Base-by-base conservation (phyloP, 208 protist genomes). In the Acanthamoeba culbertsoni region DNA sequence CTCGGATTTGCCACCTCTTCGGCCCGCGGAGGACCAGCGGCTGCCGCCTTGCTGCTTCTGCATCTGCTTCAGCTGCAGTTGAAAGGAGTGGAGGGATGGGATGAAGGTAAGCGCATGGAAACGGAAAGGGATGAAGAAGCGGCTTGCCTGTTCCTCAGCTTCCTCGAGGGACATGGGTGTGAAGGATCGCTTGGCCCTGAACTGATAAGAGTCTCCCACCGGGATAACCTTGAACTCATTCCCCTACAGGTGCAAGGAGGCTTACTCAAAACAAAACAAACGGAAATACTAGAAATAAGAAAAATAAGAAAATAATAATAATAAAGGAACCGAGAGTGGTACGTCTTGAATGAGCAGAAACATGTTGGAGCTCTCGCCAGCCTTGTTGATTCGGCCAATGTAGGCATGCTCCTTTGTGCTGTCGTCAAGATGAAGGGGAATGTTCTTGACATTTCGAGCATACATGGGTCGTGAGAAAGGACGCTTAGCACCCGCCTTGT, bases 181-280 rank as follows among this genome's bases (percentile, higher is more conserved):
- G 62, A 75, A 91, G 37, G 86, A 23, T 5, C 86, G 86, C 59
- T 91, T 91, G 2, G 86, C 57, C 33, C 59, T 8, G 86, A 91
- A 91, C 26, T 75, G 35, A 40, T 91, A 91, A 48, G 55, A 91
- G 45, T 91, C 86, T 4, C 86, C 86, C 28, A 57, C 31, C 7
- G 86, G 86, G 14, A 59, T 16, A 48, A 91, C 86, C 62, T 91
- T 91, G 35, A 91, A 75, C 57, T 91, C 86, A 35, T 53, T 51
- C 5, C 86, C 86, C 86, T 91, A 26, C 37, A 10, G 37, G 28
- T 43, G 26, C 37, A 35, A 55, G 7, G 73, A 84, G 35, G 12
- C 6, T 33, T 37, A 7, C 28, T 48, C 10, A 77, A 46, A 48
- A 77, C 10, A 48, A 26, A 28, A 77, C 18, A 48, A 77, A 46